Evolutionary conservation across 2,329 filamentous ascomycete species (phyloP).

Genomic region (Aurifilum marmelostoma): DNA sequence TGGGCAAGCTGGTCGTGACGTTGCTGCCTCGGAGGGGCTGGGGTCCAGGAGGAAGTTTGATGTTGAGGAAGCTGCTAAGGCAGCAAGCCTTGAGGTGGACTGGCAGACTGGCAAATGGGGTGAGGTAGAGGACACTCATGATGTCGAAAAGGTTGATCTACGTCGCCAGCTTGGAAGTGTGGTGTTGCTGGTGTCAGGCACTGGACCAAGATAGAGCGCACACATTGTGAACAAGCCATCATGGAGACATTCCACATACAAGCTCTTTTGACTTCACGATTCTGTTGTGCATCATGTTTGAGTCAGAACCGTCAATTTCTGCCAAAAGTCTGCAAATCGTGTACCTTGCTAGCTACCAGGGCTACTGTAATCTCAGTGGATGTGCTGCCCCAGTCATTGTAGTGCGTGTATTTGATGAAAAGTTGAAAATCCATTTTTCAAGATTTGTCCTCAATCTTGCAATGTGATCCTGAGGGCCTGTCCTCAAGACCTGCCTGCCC

Average conservation of each 20-base stretch:
- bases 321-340: not conserved
- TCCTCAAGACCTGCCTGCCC: not conserved
- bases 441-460: too few species aligned
- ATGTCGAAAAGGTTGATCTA: slow-evolving; percentile 91
- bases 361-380: not conserved
- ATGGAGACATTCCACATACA: not conserved
- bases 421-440: too few species aligned
- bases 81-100: slow-evolving; percentile 79
- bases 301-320: not conserved
- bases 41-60: slow-evolving; percentile 59
- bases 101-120: slow-evolving; percentile 95
- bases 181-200: slow-evolving; percentile 75
- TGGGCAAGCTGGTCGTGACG: slow-evolving; percentile 42
- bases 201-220: slow-evolving; percentile 33
- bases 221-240: not conserved
- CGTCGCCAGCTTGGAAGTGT: slow-evolving; percentile 86
- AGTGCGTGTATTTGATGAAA: too few species aligned
- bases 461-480: too few species aligned
- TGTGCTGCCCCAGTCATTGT: not conserved
- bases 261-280: not conserved
- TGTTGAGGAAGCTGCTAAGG: slow-evolving; percentile 78
- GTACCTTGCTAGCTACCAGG: not conserved
- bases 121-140: slow-evolving; percentile 96
- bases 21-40: slow-evolving; percentile 33
- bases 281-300: not conserved